Conservation (phyloP, 2,329 filamentous ascomycete species). For the Shiraia bambusicola region DNA sequence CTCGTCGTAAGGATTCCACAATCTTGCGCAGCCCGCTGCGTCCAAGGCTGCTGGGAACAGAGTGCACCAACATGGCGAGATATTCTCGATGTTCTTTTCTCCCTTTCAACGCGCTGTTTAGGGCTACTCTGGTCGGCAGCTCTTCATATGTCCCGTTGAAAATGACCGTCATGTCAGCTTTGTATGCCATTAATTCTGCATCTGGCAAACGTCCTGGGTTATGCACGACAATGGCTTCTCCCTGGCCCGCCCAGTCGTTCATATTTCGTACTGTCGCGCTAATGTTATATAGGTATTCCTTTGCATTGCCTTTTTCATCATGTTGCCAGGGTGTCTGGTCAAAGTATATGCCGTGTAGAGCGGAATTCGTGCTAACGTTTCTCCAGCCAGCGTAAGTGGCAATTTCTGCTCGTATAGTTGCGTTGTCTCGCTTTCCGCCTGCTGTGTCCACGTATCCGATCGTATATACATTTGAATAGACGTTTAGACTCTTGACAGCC, state of each 20-base stretch:
- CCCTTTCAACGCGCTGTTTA: slow-evolving; percentile 8
- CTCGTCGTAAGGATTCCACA: slow-evolving; percentile 20
- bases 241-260: slow-evolving; percentile 16
- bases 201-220: slow-evolving; percentile 25
- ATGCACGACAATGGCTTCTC: slow-evolving; percentile 19
- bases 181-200: slow-evolving; percentile 12
- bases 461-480: slow-evolving; percentile 50
- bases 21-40: slow-evolving; percentile 21
- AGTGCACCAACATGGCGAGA: slow-evolving; percentile 22
- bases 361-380: slow-evolving; percentile 32
- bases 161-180: slow-evolving; percentile 24
- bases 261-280: slow-evolving; percentile 20
- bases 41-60: slow-evolving; percentile 13
- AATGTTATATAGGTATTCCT: slow-evolving; percentile 26
- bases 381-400: slow-evolving; percentile 51
- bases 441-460: slow-evolving; percentile 55
- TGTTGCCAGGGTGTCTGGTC: slow-evolving; percentile 48
- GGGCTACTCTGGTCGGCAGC: slow-evolving; percentile 9
- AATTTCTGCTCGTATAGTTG: slow-evolving; percentile 43
- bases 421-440: slow-evolving; percentile 36
- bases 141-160: slow-evolving; percentile 25
- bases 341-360: slow-evolving; percentile 53
- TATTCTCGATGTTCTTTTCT: slow-evolving; percentile 13
- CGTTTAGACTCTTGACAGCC: slow-evolving; percentile 45
- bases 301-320: slow-evolving; percentile 3